Base-by-base conservation (phyloP, 257 asterid genomes). In the Eustoma russellianum region DNA sequence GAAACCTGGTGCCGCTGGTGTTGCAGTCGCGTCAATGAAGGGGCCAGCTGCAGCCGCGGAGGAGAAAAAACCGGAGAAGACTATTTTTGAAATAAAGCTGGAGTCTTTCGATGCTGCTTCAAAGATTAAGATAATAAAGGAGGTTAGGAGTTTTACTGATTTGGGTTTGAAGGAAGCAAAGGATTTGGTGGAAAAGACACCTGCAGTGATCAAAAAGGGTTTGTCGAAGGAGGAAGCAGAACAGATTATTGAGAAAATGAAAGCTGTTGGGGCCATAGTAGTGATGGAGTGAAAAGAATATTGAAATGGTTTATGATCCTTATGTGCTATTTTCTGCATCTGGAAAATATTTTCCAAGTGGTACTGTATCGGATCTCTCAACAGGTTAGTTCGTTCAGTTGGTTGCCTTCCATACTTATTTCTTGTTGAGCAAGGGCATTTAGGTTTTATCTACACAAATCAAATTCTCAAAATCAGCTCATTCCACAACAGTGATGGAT, bases 111-210 rank as follows among this genome's bases (percentile, higher is more conserved):
- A 83, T 41, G 79, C 88, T 14, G 77, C 83, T 56, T 69, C 81
- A 17, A 86, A 86, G 74, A 78, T 86, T 48, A 83, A 86, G 86
- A 80, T 86, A 16, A 79, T 88, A 55, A 76, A 76, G 67, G 76
- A 71, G 71, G 65, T 76, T 19, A 61, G 79, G 7, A 65, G 71
- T 62, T 60, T 53, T 52, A 76, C 82, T 63, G 74, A 72, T 17
- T 50, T 76, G 49, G 79, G 79, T 16, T 67, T 76, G 13, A 76
- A 76, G 60, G 79, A 76, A 64, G 79, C 79, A 7, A 72, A 72
- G 50, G 82, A 76, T 0, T 62, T 76, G 1, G 79, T 72, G 41
- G 82, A 76, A 54, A 76, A 72, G 57, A 15, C 74, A 9, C 82
- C 79, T 24, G 72, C 74, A 2, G 70, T 76, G 61, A 60, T 76